phyloP scores from a whole-genome alignment of 2,329 filamentous ascomycete species.

The Metarhizium guizhouense region DNA sequence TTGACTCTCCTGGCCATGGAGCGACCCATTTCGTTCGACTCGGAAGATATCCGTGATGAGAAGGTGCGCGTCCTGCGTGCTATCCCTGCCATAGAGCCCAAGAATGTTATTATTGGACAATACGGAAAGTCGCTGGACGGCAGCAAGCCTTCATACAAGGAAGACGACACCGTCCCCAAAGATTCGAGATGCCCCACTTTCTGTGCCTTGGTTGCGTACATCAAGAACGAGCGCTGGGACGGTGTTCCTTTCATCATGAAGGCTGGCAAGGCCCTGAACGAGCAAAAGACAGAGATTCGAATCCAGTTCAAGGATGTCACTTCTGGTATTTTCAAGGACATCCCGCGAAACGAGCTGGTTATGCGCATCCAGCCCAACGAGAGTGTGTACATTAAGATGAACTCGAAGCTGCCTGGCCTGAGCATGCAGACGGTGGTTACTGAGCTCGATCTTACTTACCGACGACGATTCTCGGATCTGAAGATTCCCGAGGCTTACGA shows the following conservation, averaged over 20 bases:
- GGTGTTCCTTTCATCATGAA: conserved; percentile 99
- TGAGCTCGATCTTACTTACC: conserved; percentile 95
- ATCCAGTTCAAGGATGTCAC: conserved; percentile 99
- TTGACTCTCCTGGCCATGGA: conserved; percentile 97
- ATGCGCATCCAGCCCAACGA: conserved; percentile 99
- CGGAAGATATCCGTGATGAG: conserved; percentile 97
- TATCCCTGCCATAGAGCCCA: conserved; percentile 92
- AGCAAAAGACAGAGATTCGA: conserved; percentile 98
- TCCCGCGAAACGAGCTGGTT: conserved; percentile 96
- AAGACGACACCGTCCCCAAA: conserved; percentile 96
- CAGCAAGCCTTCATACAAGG: conserved; percentile 94
- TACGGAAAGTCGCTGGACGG: conserved; percentile 95
- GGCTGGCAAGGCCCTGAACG: conserved; percentile 96
- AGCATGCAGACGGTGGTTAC: conserved; percentile 99
- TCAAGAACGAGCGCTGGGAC: conserved; percentile 99
- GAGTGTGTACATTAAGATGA: conserved; percentile 99
- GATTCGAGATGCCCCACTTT: conserved; percentile 97
- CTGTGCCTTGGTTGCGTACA: conserved; percentile 93
- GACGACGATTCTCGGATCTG: conserved; percentile 94
- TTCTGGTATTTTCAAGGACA: conserved; percentile 99
- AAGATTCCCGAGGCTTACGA: conserved; percentile 99
- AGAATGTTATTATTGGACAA: conserved; percentile 99
- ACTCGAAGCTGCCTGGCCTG: conserved; percentile 95
- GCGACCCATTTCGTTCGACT: conserved; percentile 93
- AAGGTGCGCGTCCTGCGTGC: conserved; percentile 93